phyloP scores from a whole-genome alignment of 1,284 basidiomycete species.

The Ustilago vetiveriae region DNA sequence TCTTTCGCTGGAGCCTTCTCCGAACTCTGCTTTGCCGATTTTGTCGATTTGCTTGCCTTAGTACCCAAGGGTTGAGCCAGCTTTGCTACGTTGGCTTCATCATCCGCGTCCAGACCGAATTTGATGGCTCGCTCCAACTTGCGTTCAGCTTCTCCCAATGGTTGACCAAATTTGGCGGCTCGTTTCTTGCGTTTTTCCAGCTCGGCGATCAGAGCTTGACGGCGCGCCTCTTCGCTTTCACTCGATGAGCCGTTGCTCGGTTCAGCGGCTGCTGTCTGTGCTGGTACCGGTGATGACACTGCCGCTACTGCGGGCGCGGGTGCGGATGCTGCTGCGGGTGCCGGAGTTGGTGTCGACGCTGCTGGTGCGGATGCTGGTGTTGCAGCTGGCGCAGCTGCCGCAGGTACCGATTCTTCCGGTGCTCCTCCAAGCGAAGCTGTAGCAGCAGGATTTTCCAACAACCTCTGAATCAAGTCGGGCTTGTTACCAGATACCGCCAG shows the following conservation, averaged over 20 bases:
- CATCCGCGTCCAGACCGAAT: slow-evolving; percentile 54
- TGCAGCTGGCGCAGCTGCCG: slow-evolving; percentile 1
- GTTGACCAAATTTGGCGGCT: slow-evolving; percentile 58
- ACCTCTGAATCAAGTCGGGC: slow-evolving; percentile 58
- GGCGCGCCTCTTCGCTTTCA: slow-evolving; percentile 34
- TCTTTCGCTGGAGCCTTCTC: neutral
- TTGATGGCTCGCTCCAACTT: slow-evolving; percentile 59
- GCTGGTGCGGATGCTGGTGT: slow-evolving; percentile 7
- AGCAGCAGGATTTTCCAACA: slow-evolving; percentile 61
- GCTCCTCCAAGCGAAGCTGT: slow-evolving; percentile 26
- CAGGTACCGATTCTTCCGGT: slow-evolving; percentile 3
- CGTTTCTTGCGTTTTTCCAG: slow-evolving; percentile 62
- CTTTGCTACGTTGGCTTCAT: slow-evolving; percentile 31
- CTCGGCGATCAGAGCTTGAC: slow-evolving; percentile 51
- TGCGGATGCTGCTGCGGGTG: neutral
- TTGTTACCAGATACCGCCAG: slow-evolving; percentile 59
- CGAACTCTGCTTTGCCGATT: neutral
- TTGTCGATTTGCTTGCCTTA: neutral
- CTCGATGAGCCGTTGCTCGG: neutral
- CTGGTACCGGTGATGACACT: slow-evolving; percentile 1
- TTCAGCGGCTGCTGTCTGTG: neutral
- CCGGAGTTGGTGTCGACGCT: slow-evolving; percentile 1
- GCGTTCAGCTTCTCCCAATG: slow-evolving; percentile 54
- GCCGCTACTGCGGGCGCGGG: slow-evolving; percentile 3
- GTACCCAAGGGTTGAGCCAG: slow-evolving; percentile 22